phyloP scores from a whole-genome alignment of 768 basidiomycete species.

The Leccinum rimulosum region DNA sequence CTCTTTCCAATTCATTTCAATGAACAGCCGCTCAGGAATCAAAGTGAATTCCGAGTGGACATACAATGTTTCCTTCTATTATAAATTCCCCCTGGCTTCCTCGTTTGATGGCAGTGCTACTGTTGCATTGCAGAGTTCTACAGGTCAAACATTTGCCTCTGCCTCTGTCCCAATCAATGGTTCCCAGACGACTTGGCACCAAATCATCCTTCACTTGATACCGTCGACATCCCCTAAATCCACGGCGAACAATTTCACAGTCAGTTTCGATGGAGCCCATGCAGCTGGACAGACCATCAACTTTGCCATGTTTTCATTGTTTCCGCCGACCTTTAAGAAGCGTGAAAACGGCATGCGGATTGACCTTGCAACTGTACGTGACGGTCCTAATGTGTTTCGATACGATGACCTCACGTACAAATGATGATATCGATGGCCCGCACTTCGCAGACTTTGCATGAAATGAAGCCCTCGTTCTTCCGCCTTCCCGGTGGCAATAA shows the following conservation, averaged over 20 bases:
- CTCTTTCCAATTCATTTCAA: not conserved
- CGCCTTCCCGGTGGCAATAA: slow-evolving; percentile 68
- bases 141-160: slow-evolving; percentile 42
- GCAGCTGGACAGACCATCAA: slow-evolving; percentile 44
- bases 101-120: slow-evolving; percentile 39
- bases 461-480: slow-evolving; percentile 57
- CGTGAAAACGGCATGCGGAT: slow-evolving; percentile 59
- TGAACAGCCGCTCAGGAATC: slow-evolving; percentile 39
- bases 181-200: slow-evolving; percentile 47
- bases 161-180: slow-evolving; percentile 37
- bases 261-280: slow-evolving; percentile 45
- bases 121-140: slow-evolving; percentile 44
- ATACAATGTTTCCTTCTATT: slow-evolving; percentile 60
- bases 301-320: slow-evolving; percentile 58
- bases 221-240: slow-evolving; percentile 40
- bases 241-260: slow-evolving; percentile 47
- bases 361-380: slow-evolving; percentile 51
- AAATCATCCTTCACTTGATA: slow-evolving; percentile 41
- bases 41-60: slow-evolving; percentile 47
- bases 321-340: slow-evolving; percentile 64
- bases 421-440: not conserved
- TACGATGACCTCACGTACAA: not conserved
- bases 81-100: slow-evolving; percentile 46
- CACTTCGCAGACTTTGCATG: slow-evolving; percentile 42
- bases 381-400: not conserved